Conservation (phyloP, 2,329 filamentous ascomycete genomes). For the Escovopsis sp. region DNA sequence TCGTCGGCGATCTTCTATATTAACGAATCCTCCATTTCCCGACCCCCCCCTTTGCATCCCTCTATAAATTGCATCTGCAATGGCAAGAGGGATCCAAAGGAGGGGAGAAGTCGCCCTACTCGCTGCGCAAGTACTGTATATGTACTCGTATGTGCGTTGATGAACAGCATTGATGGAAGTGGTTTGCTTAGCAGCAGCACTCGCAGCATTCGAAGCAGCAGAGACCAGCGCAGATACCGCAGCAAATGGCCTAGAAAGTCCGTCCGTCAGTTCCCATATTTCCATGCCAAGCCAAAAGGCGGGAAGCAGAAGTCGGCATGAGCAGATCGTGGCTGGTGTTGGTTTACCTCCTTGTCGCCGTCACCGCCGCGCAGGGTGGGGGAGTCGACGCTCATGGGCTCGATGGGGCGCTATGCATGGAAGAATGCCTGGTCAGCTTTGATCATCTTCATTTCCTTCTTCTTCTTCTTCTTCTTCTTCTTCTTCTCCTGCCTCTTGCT, state of each 20-base stretch:
- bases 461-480: too few species aligned
- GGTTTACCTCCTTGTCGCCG: slow-evolving; percentile 21
- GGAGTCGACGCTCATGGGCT: slow-evolving; percentile 21
- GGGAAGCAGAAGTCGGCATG: not conserved
- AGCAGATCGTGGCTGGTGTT: not conserved
- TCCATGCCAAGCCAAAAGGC: too few species aligned
- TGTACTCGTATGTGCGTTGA: too few species aligned
- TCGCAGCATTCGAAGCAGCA: slow-evolving; percentile 28
- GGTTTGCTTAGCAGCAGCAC: slow-evolving; percentile 16
- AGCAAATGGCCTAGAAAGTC: slow-evolving; percentile 22
- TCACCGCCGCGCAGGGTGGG: slow-evolving; percentile 20
- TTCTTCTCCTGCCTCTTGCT: too few species aligned
- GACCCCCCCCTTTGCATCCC: too few species aligned
- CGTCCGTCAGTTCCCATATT: not conserved
- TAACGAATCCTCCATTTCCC: too few species aligned
- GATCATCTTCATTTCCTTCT: too few species aligned
- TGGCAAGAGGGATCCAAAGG: too few species aligned
- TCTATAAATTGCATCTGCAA: too few species aligned
- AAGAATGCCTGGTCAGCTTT: not conserved
- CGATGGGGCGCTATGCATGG: slow-evolving; percentile 15
- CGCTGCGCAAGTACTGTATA: too few species aligned
- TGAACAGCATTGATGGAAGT: not conserved
- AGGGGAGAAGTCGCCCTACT: too few species aligned
- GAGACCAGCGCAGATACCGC: slow-evolving; percentile 25
- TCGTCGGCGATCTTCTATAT: too few species aligned